Conservation (phyloP, 306 rosid species). For the Lathyrus tuberosus region DNA sequence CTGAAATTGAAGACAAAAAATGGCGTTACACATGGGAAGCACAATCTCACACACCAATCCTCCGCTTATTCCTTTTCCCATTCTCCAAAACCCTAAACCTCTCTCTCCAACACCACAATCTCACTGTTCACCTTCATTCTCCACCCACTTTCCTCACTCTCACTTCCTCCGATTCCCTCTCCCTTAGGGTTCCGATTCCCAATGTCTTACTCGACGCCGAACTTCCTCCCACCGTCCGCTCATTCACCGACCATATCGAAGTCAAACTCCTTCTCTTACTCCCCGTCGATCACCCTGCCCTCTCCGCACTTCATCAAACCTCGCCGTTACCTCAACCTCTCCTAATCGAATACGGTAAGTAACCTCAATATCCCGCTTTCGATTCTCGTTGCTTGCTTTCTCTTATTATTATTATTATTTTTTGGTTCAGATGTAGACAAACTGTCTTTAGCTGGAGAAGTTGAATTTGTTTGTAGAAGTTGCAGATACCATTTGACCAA, state of each 20-base stretch:
- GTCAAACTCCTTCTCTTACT: conserved; percentile 80
- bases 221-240: conserved; percentile 53
- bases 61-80: conserved; percentile 69
- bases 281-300: conserved; percentile 74
- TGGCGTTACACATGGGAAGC: conserved; percentile 95
- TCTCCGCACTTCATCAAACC: conserved; percentile 47
- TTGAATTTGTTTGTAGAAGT: conserved; percentile 69
- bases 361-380: conserved; percentile 13
- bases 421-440: conserved; percentile 57
- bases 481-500: conserved; percentile 68
- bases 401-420: background rate
- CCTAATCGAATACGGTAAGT: conserved; percentile 64
- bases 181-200: conserved; percentile 75
- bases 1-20: conserved; percentile 3
- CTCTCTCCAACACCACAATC: conserved; percentile 59
- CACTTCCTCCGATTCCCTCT: conserved; percentile 34
- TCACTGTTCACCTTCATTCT: conserved; percentile 49
- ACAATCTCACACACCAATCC: conserved; percentile 75
- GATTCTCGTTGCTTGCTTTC: background rate
- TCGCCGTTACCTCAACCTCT: conserved; percentile 42
- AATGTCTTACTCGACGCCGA: conserved; percentile 68
- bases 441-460: conserved; percentile 58
- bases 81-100: conserved; percentile 43
- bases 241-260: conserved; percentile 71
- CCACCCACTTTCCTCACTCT: conserved; percentile 46